phyloP scores from a whole-genome alignment of 2,329 filamentous ascomycete genomes.

The Cladosporium sp. region DNA sequence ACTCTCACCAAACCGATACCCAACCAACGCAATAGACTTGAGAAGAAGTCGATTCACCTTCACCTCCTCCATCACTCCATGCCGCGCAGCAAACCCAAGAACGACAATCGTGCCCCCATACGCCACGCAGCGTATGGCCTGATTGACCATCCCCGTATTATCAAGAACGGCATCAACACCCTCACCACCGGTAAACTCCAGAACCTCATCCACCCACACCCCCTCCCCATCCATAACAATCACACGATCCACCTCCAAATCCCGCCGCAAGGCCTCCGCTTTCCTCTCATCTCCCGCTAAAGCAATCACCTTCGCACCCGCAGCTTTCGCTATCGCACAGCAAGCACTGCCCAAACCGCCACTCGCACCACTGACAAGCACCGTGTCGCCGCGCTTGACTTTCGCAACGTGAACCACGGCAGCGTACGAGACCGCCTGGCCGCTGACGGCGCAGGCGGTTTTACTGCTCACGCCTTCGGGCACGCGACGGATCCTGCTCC shows the following conservation, averaged over 20 bases:
- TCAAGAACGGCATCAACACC: slow-evolving; percentile 59
- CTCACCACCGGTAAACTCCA: slow-evolving; percentile 42
- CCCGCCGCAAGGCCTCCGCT: slow-evolving; percentile 21
- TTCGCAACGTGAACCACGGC: slow-evolving; percentile 42
- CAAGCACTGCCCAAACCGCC: slow-evolving; percentile 55
- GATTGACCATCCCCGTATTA: slow-evolving; percentile 53
- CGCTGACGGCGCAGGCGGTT: slow-evolving; percentile 51
- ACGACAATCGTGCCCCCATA: slow-evolving; percentile 54
- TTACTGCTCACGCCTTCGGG: slow-evolving; percentile 44
- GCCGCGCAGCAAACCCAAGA: slow-evolving; percentile 55
- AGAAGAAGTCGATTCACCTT: slow-evolving; percentile 53
- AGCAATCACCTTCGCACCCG: slow-evolving; percentile 52
- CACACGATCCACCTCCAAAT: slow-evolving; percentile 28
- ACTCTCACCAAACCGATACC: slow-evolving; percentile 57
- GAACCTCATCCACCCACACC: slow-evolving; percentile 49
- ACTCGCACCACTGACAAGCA: slow-evolving; percentile 53
- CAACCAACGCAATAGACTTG: slow-evolving; percentile 50
- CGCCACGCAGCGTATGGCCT: slow-evolving; percentile 51
- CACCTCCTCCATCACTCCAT: slow-evolving; percentile 51
- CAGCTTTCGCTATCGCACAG: slow-evolving; percentile 51
- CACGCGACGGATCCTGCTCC: slow-evolving; percentile 39
- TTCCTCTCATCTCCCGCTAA: slow-evolving; percentile 48
- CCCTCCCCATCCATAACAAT: slow-evolving; percentile 42
- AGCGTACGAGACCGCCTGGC: slow-evolving; percentile 53
- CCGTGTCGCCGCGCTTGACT: slow-evolving; percentile 45